Evolutionary conservation across 2,329 filamentous ascomycete genomes (phyloP).

Genomic region (Metarhizium guizhouense): DNA sequence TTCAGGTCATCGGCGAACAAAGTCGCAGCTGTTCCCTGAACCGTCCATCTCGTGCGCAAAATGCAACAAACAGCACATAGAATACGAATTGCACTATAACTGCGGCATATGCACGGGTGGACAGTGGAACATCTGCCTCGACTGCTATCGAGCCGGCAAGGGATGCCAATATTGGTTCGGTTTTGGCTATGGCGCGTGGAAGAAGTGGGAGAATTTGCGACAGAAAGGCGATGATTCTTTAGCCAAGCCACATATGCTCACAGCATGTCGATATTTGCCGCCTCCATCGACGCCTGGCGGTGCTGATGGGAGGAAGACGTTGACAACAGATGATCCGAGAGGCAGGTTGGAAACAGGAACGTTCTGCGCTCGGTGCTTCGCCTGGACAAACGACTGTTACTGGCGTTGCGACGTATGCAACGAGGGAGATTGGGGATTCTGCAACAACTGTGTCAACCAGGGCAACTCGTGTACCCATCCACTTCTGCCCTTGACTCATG

Average conservation of each 20-base stretch:
- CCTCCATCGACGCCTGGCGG: constrained; percentile 41
- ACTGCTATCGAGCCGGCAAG: constrained; percentile 67
- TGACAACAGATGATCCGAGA: constrained; percentile 59
- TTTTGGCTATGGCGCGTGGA: constrained; percentile 66
- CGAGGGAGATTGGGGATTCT: constrained; percentile 91
- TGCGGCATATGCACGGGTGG: constrained; percentile 63
- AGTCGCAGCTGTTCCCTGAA: constrained; percentile 52
- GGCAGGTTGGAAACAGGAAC: constrained; percentile 66
- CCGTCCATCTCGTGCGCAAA: constrained; percentile 65
- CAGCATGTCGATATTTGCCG: constrained; percentile 45
- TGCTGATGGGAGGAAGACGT: constrained; percentile 44
- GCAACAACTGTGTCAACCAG: constrained; percentile 76
- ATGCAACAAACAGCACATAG: constrained; percentile 64
- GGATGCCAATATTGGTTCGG: constrained; percentile 86
- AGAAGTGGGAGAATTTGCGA: constrained; percentile 51
- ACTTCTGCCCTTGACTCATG: constrained; percentile 66
- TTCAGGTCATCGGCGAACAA: constrained; percentile 28
- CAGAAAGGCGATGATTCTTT: constrained; percentile 28
- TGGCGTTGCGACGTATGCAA: constrained; percentile 88
- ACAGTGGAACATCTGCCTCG: constrained; percentile 68
- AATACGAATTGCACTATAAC: constrained; percentile 80
- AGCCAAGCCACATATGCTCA: constrained; percentile 48
- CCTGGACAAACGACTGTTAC: constrained; percentile 72
- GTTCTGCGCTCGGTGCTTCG: constrained; percentile 71
- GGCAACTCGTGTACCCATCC: constrained; percentile 75